Evolutionary conservation across 1,139 yeast genomes (phyloP), one percentile per base, ranked within the genome.

Genomic region (Hansenula lynferdii): DNA sequence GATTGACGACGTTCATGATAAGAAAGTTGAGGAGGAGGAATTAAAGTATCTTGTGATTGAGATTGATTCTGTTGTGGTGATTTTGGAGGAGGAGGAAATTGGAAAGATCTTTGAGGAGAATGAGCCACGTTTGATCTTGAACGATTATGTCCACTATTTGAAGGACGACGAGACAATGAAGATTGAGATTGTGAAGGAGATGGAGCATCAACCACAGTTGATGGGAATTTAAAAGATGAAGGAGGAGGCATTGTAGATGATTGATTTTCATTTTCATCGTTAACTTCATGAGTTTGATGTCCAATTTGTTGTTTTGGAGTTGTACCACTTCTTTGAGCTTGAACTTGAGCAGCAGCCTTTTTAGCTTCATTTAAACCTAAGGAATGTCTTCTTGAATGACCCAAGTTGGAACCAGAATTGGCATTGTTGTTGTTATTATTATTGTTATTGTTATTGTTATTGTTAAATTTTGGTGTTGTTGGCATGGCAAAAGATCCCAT

Each of bases 331-430:
- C 79, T 64, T 59, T 77, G 69, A 4, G 83, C 80, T 61, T 87
- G 96, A 37, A 89, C 90, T 53, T 78, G 79, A 8, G 96, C 96
- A 14, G 98, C 98, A 5, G 97, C 97, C 51, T 84, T 82, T 54
- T 86, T 90, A 14, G 98, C 98, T 61, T 92, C 98, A 42, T 83
- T 83, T 42, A 92, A 70, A 2, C 96, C 97, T 45, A 92, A 67
- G 0, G 97, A 89, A 57, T 92, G 98, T 61, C 98, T 77, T 65
- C 98, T 79, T 36, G 73, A 70, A 57, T 92, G 98, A 28, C 97
- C 96, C 41, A 63, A 52, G 9, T 21, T 21, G 24, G 21, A 5
- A 17, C 9, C 7, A 4, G 14, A 9, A 17, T 8, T 17, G 12
- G 10, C 12, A 14, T 10, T 26, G 10, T 26, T 26, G 17, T 26